Conservation (phyloP, 371 early-diverging fungal species). For the Mortierella sp. region DNA sequence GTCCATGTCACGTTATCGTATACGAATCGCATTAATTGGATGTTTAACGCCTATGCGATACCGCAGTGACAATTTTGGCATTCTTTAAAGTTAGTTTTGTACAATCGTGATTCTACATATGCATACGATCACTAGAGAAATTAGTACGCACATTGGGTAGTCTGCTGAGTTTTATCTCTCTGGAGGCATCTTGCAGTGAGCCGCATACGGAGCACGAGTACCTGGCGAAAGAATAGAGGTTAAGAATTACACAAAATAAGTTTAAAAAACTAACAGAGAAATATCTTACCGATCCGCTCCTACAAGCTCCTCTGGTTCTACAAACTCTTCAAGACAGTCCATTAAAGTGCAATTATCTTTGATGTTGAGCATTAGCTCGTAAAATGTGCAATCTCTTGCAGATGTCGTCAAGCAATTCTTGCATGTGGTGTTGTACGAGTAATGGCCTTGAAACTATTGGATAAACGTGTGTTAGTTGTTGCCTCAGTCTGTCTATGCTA, state of each 20-base stretch:
- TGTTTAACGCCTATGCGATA: conserved; percentile 51
- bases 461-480: not conserved
- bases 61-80: not conserved
- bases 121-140: not conserved
- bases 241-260: not conserved
- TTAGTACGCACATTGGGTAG: conserved; percentile 41
- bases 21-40: conserved; percentile 61
- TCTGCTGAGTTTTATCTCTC: conserved; percentile 35
- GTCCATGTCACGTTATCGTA: conserved; percentile 54
- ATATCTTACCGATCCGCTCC: conserved; percentile 42
- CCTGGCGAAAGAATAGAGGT: not conserved
- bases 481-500: not conserved
- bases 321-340: conserved; percentile 53
- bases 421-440: conserved; percentile 54
- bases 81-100: not conserved
- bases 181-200: conserved; percentile 55
- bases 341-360: conserved; percentile 41
- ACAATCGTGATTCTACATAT: not conserved
- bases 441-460: conserved; percentile 51
- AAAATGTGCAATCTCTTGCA: conserved; percentile 35
- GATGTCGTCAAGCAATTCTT: conserved; percentile 42
- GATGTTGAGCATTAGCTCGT: conserved; percentile 52
- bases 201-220: conserved; percentile 40
- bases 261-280: not conserved
- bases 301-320: conserved; percentile 44